phyloP scores from a whole-genome alignment of 441 rosid species.

The Populus hybrid region DNA sequence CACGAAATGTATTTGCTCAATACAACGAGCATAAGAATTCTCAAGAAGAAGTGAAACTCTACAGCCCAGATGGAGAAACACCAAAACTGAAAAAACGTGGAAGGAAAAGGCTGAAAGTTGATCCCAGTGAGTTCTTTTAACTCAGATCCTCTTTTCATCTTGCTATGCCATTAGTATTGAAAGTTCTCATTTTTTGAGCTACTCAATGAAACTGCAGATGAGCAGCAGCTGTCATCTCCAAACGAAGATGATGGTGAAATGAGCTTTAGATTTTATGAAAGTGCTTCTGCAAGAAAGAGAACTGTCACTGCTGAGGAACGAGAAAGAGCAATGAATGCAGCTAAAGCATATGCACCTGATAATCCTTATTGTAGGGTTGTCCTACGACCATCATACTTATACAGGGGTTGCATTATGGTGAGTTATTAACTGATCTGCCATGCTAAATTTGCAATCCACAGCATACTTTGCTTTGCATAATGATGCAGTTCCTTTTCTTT shows the following conservation, averaged over 20 bases:
- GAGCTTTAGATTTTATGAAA: slow-evolving; percentile 79
- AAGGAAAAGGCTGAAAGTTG: slow-evolving; percentile 70
- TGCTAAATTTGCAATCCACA: neutral
- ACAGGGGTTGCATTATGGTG: slow-evolving; percentile 99
- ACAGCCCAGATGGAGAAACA: slow-evolving; percentile 32
- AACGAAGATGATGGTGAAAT: slow-evolving; percentile 55
- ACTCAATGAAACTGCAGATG: slow-evolving; percentile 39
- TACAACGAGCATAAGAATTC: slow-evolving; percentile 28
- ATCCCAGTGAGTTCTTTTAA: slow-evolving; percentile 59
- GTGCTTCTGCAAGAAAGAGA: slow-evolving; percentile 95
- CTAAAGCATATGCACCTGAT: slow-evolving; percentile 82
- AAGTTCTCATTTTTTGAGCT: slow-evolving; percentile 19
- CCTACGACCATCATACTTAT: slow-evolving; percentile 89
- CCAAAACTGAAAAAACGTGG: slow-evolving; percentile 60
- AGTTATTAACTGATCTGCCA: slow-evolving; percentile 19
- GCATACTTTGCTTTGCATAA: neutral
- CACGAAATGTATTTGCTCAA: slow-evolving; percentile 34
- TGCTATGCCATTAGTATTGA: slow-evolving; percentile 13
- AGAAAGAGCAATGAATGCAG: slow-evolving; percentile 86
- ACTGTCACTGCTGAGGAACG: slow-evolving; percentile 93
- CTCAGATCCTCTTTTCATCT: slow-evolving; percentile 4
- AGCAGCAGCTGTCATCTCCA: slow-evolving; percentile 42
- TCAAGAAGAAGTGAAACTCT: slow-evolving; percentile 34
- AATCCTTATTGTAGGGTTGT: slow-evolving; percentile 98
- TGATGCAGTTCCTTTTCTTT: slow-evolving; percentile 8